A percentile compares a stretch with the other conserved stretches of the same genome.
These are phyloP conservation scores for Geotrichum reessii DNA, from an alignment of 1,139 yeast genomes.

Conservation along the genomic window DNA sequence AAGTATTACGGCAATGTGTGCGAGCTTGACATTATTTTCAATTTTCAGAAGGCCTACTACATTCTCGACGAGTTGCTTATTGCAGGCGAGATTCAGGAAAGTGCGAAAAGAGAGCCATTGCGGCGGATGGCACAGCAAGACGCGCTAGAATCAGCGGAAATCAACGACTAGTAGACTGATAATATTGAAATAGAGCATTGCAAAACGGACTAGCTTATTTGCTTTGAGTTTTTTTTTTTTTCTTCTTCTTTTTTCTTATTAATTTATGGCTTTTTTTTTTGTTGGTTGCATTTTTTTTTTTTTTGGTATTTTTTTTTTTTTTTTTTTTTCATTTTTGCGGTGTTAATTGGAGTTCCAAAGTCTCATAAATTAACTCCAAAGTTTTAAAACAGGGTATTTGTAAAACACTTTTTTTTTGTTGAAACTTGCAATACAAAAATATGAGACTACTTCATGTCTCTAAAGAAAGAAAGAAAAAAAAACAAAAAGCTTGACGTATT, in stretches of 20 bases:
- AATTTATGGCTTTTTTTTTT: not conserved
- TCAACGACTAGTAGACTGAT: conserved; percentile 35
- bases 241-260: not conserved
- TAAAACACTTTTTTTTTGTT: not conserved
- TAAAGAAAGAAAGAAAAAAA: no score
- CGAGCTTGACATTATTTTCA: conserved; percentile 80
- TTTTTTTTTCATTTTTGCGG: no score
- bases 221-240: not conserved
- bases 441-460: no score
- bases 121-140: conserved; percentile 76
- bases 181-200: not conserved
- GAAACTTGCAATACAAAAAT: not conserved
- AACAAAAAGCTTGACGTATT: no score
- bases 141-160: conserved; percentile 62
- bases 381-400: not conserved
- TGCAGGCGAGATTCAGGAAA: conserved; percentile 80
- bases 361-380: not conserved
- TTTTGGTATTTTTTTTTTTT: no score
- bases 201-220: not conserved
- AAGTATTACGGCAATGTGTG: conserved; percentile 94
- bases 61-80: conserved; percentile 80
- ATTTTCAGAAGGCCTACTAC: conserved; percentile 88
- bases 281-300: not conserved
- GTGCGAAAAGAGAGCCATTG: conserved; percentile 73
- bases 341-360: not conserved